Evolutionary conservation across 805 yeast genomes (phyloP).

Genomic region (Hanseniaspora vineae): DNA sequence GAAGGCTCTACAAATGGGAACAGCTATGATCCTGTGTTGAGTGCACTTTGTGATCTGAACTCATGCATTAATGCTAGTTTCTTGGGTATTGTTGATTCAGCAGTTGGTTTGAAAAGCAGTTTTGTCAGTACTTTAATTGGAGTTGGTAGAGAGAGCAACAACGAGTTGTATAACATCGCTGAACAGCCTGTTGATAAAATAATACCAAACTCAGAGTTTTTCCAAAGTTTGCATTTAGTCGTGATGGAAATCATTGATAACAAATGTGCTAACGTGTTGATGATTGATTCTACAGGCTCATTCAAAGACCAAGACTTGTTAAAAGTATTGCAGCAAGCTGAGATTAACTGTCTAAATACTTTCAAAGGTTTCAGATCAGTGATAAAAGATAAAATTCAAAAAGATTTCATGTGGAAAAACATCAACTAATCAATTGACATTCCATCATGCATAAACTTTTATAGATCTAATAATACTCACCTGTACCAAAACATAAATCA

Average conservation of each 20-base stretch:
- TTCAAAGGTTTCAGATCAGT: conserved; percentile 35
- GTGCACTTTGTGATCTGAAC: conserved; percentile 40
- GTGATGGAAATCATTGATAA: conserved; percentile 45
- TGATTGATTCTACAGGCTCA: conserved; percentile 60
- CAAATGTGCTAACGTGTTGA: conserved; percentile 40
- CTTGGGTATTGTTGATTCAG: conserved; percentile 71
- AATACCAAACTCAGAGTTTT: conserved; percentile 23
- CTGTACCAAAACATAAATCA: conserved; percentile 22
- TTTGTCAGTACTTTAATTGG: conserved; percentile 46
- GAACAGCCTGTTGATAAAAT: conserved; percentile 10
- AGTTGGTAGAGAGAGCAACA: conserved; percentile 13
- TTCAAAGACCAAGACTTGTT: conserved; percentile 48
- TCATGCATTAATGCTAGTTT: conserved; percentile 62
- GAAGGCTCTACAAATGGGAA: too few relatives aligned
- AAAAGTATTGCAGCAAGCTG: conserved; percentile 38
- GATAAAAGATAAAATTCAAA: conserved; percentile 33
- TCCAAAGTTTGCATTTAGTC: conserved; percentile 52
- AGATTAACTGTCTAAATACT: conserved; percentile 30
- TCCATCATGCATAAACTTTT: too few relatives aligned
- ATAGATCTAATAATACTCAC: too few relatives aligned
- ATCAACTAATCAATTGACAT: too few relatives aligned
- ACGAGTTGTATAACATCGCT: conserved; percentile 33
- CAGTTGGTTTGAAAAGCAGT: conserved; percentile 52
- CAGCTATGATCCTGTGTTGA: conserved; percentile 8
- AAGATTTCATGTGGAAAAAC: too few relatives aligned